Base-by-base conservation (phyloP, 78 protist species). In the Dictyostelium brefeldianum region DNA sequence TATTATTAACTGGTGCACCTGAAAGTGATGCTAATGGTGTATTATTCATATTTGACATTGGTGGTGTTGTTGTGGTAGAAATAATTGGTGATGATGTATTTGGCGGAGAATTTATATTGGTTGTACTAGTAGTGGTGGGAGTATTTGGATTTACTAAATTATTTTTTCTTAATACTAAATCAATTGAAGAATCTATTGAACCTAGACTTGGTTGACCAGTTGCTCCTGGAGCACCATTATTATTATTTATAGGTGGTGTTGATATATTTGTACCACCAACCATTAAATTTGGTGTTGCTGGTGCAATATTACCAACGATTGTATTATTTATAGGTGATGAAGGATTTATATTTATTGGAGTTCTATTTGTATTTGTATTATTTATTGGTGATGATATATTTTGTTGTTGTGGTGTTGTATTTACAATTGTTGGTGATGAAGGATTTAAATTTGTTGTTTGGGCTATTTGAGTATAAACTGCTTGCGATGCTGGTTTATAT, bases 151-250 rank as follows among this genome's bases (percentile, higher is more conserved):
- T 43, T 5, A 84, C 27, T 22, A 51, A 29, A 20, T 73, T 46
- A 20, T 53, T 74, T 25, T 85, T 85, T 77, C 83, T 85, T 22
- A 85, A 85, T 20, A 85, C 64, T 11, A 22, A 27, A 10, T 85
- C 92, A 0, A 85, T 77, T 31, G 82, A 48, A 8, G 80, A 80
- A 7, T 74, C 92, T 18, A 85, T 84, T 53, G 91, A 84, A 46
- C 79, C 79, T n/a, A 73, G 29, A 67, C 75, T 43, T n/a, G 48
- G 57, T 22, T 41, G 31, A 75, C 81, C 48, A 43, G 43, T 43
- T 6, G 17, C 41, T 12, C 29, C 5, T 75, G 62, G 1, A 8
- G 12, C 25, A n/a, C 22, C 43, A 3, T 29, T 36, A 1, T 46
- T 25, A 2, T 27, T 5, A 17, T 17, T 14, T 15, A 62, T 74